These are phyloP conservation scores for Xylaria sp. DNA, from an alignment of 2,329 filamentous ascomycete genomes.

Conservation along the genomic window DNA sequence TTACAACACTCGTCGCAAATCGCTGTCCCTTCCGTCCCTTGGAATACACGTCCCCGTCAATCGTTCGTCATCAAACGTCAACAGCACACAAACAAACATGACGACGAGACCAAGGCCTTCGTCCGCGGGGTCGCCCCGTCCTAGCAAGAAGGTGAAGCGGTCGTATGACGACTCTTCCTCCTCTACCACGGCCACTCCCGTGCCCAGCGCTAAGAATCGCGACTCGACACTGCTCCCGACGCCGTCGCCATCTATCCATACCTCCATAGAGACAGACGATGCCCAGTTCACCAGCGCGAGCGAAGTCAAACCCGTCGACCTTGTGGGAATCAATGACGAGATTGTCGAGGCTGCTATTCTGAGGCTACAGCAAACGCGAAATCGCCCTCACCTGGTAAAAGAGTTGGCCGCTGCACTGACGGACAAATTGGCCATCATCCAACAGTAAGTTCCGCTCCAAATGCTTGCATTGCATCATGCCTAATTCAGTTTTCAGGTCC, in stretches of 20 bases:
- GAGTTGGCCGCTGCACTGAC: slow-evolving; percentile 84
- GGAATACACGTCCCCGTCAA: slow-evolving; percentile 81
- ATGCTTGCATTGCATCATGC: slow-evolving; percentile 20
- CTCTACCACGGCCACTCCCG: slow-evolving; percentile 37
- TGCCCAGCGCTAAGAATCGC: slow-evolving; percentile 51
- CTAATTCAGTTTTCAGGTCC: slow-evolving; percentile 65
- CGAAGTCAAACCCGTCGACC: slow-evolving; percentile 66
- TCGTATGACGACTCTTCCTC: slow-evolving; percentile 62
- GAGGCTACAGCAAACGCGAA: slow-evolving; percentile 86
- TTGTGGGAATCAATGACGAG: slow-evolving; percentile 88
- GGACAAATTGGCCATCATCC: slow-evolving; percentile 78
- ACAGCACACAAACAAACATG: slow-evolving; percentile 34
- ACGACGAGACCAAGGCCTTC: slow-evolving; percentile 38
- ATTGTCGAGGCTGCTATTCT: slow-evolving; percentile 91
- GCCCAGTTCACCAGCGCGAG: slow-evolving; percentile 40
- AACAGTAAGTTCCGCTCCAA: slow-evolving; percentile 72
- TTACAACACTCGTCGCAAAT: slow-evolving; percentile 97
- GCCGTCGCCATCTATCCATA: slow-evolving; percentile 70
- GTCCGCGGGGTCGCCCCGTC: slow-evolving; percentile 44
- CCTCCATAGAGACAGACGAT: slow-evolving; percentile 49
- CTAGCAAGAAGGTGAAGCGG: slow-evolving; percentile 76
- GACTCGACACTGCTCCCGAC: slow-evolving; percentile 75
- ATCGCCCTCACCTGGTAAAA: slow-evolving; percentile 92
- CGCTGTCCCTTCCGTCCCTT: slow-evolving; percentile 87
- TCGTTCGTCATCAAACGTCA: slow-evolving; percentile 42